Percentiles rank a stretch among this genome's conserved stretches.
Evolutionary conservation across 768 basidiomycete genomes (phyloP).

Genomic region (Lyophyllum atratum): DNA sequence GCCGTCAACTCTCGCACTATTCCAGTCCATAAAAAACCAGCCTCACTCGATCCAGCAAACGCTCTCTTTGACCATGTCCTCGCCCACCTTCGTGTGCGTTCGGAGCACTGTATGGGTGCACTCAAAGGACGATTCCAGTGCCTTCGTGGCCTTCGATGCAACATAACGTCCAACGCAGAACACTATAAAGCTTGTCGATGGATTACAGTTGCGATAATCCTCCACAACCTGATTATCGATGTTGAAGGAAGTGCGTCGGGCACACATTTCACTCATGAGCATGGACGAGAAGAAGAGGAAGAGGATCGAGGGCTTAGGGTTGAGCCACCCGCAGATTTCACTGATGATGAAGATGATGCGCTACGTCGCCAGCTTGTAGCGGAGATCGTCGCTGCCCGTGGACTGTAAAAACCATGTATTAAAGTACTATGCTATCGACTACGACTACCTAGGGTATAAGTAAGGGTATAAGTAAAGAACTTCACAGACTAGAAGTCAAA

Average conservation of each 20-base stretch:
- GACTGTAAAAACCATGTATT: too few relatives aligned
- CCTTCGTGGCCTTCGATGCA: conserved; percentile 22
- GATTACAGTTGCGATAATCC: conserved; percentile 34
- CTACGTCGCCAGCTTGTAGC: background rate
- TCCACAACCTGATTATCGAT: conserved; percentile 37
- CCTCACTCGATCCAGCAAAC: conserved; percentile 20
- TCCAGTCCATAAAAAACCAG: conserved; percentile 31
- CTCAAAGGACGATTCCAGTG: conserved; percentile 28
- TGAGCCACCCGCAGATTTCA: background rate
- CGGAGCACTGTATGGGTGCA: conserved; percentile 35
- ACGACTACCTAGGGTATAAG: too few relatives aligned
- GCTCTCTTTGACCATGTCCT: conserved; percentile 26
- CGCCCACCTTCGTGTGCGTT: conserved; percentile 25
- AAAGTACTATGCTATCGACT: too few relatives aligned
- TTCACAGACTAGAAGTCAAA: too few relatives aligned
- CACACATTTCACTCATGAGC: conserved; percentile 12
- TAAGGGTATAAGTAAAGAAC: too few relatives aligned
- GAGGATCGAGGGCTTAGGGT: conserved; percentile 5
- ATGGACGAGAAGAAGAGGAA: conserved; percentile 16
- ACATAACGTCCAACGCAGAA: conserved; percentile 26
- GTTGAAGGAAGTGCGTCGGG: conserved; percentile 26
- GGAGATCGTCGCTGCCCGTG: too few relatives aligned
- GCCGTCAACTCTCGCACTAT: conserved; percentile 20
- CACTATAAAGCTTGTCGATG: conserved; percentile 27
- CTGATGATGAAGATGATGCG: background rate